Base-by-base conservation (phyloP, 768 basidiomycete genomes). In the Lactarius psammicola region DNA sequence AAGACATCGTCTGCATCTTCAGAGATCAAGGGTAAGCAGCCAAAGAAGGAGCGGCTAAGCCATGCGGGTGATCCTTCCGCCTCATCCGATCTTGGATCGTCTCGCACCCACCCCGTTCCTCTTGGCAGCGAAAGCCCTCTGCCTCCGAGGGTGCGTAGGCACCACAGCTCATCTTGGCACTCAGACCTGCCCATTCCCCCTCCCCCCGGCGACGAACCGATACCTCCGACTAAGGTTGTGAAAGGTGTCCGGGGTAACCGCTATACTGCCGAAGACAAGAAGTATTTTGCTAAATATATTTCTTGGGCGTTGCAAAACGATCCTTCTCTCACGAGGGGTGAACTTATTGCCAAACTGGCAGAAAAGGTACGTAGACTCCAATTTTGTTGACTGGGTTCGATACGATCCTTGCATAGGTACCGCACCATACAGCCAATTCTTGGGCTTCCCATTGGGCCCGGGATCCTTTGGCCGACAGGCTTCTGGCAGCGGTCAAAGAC, bases 181-280 rank as follows among this genome's bases (percentile, higher is more conserved):
- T 42, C 33, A 0, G 82, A 85, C 56, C 77, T 87, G 61, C 81
- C 79, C 68, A 77, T 87, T 36, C 89, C 87, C 7, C 78, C 79
- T 9, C 85, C 87, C 17, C 88, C 89, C 1, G 85, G 85, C 26
- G 84, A 87, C 55, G 85, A 86, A n/a, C 89, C 89, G 1, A 84
- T 80, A 3, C 89, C 89, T 28, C 89, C 89, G 8, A 81, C 80
- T 10, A 74, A 74, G 62, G 72, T 86, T 31, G 77, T 63, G 9
- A 58, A 86, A 53, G 70, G 73, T 44, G 76, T 75, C 7, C 75
- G 81, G 62, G 87, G 88, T 57, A 82, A 87, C 67, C 85, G 76
- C 73, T 91, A 86, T 71, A 90, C 89, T 2, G 76, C 80, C 30
- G 86, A 86, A 69, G 89, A 91, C 71, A 81, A 82, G 56, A 80